phyloP scores from a whole-genome alignment of 805 yeast species.

The Ogataea ganodermae region DNA sequence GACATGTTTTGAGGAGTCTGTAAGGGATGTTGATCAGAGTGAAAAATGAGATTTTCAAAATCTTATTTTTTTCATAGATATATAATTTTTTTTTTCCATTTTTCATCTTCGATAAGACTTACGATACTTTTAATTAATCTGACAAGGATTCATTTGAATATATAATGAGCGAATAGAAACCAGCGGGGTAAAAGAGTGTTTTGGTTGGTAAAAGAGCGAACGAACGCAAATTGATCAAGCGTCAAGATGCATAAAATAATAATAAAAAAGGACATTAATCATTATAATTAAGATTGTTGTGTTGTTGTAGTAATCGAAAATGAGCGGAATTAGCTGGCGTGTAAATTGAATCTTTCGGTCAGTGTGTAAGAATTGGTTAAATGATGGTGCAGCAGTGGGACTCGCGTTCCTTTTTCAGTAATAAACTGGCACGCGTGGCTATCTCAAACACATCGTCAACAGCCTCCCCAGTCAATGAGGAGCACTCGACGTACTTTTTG shows the following conservation, averaged over 20 bases:
- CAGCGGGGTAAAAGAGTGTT: slow-evolving; percentile 1
- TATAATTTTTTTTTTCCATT: not conserved
- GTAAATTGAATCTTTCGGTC: not conserved
- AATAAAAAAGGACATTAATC: slow-evolving; percentile 8
- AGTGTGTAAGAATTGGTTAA: slow-evolving; percentile 12
- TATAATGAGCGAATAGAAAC: slow-evolving; percentile 6
- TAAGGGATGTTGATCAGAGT: not conserved
- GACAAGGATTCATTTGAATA: slow-evolving; percentile 1
- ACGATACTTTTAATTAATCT: not conserved
- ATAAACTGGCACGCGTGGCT: slow-evolving; percentile 76
- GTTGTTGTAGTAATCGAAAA: slow-evolving; percentile 1
- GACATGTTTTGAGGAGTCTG: not conserved
- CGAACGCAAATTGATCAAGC: not conserved
- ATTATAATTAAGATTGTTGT: slow-evolving; percentile 1
- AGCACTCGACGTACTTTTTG: slow-evolving; percentile 79
- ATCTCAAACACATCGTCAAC: slow-evolving; percentile 92
- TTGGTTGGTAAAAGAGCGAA: slow-evolving; percentile 1
- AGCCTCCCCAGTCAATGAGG: slow-evolving; percentile 91
- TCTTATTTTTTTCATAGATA: not conserved
- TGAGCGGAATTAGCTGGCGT: slow-evolving; percentile 12
- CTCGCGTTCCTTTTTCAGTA: slow-evolving; percentile 51
- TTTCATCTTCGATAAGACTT: not conserved
- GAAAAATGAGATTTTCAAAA: no score
- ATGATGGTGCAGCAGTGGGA: slow-evolving; percentile 44
- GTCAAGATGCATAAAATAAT: not conserved